Percentiles rank a stretch among this genome's conserved stretches.
Evolutionary conservation across 2,329 filamentous ascomycete species (phyloP).

Genomic region (Alternaria triticina): DNA sequence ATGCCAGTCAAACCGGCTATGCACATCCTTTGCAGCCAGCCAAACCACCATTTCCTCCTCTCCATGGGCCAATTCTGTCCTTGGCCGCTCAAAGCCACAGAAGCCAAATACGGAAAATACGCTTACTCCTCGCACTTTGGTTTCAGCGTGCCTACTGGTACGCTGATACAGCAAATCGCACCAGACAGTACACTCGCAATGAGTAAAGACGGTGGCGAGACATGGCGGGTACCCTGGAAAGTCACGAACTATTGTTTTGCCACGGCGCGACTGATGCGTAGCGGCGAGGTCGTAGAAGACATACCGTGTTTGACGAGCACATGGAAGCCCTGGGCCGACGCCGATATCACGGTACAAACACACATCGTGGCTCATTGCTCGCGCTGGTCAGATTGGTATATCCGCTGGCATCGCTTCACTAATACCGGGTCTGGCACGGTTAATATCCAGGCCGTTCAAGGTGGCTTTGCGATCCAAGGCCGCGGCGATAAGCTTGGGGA

Average conservation of each 20-base stretch:
- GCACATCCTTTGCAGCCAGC: constrained; percentile 55
- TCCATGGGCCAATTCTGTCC: constrained; percentile 44
- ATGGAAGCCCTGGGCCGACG: constrained; percentile 43
- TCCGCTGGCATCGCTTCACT: constrained; percentile 28
- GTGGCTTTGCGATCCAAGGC: constrained; percentile 42
- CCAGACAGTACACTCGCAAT: constrained; percentile 50
- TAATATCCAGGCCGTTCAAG: constrained; percentile 23
- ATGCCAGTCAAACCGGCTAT: constrained; percentile 40
- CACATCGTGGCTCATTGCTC: constrained; percentile 29
- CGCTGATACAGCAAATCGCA: constrained; percentile 49
- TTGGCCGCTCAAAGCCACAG: constrained; percentile 46
- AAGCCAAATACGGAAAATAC: constrained; percentile 45
- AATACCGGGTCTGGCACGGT: constrained; percentile 6
- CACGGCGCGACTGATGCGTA: constrained; percentile 3
- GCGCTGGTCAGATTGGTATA: constrained; percentile 41
- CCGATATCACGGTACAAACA: constrained; percentile 30
- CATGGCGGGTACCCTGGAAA: constrained; percentile 50
- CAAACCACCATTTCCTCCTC: constrained; percentile 41
- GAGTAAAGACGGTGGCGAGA: constrained; percentile 49
- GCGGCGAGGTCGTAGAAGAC: constrained; percentile 4
- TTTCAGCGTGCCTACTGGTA: constrained; percentile 50
- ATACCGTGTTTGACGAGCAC: constrained; percentile 21
- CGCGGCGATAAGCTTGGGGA: constrained; percentile 27
- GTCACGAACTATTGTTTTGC: constrained; percentile 9
- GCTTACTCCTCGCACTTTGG: constrained; percentile 47